These are phyloP conservation scores for Cutaneotrichosporon sp. DNA, from an alignment of 1,284 basidiomycete genomes.

Conservation along the genomic window DNA sequence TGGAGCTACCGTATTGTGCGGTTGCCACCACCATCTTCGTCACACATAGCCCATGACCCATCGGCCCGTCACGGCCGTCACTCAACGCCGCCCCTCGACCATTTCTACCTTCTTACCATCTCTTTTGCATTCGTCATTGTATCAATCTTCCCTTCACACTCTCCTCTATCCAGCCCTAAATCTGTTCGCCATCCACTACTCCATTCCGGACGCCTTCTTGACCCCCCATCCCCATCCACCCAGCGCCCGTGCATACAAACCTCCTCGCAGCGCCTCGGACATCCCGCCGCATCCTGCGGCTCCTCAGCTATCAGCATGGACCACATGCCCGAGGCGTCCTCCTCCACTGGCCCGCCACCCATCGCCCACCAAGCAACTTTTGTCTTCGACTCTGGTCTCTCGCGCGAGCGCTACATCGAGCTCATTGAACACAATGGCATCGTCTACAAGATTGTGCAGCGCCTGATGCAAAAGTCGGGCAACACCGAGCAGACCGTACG, in stretches of 20 bases:
- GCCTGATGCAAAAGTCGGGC: constrained; percentile 47
- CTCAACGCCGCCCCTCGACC: background rate
- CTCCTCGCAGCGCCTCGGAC: background rate
- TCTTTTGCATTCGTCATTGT: background rate
- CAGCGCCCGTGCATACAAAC: background rate
- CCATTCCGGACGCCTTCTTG: background rate
- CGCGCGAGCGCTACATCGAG: constrained; percentile 36
- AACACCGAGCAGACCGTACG: constrained; percentile 35
- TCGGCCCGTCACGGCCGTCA: background rate
- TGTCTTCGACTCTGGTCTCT: constrained; percentile 43
- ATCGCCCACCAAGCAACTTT: constrained; percentile 35
- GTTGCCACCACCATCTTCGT: background rate
- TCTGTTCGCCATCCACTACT: background rate
- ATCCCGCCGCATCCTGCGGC: background rate
- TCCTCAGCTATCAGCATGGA: constrained; percentile 21
- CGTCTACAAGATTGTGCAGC: constrained; percentile 43
- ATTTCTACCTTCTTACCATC: background rate
- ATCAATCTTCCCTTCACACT: background rate
- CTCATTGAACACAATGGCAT: constrained; percentile 43
- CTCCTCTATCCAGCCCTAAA: background rate
- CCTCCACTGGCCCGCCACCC: constrained; percentile 27
- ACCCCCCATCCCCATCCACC: background rate
- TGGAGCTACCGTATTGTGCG: background rate
- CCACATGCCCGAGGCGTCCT: constrained; percentile 40
- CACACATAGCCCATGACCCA: background rate